Percentiles rank a stretch among this genome's conserved stretches.
These are phyloP conservation scores for Mycena pura DNA, from an alignment of 768 basidiomycete genomes.

Conservation along the genomic window DNA sequence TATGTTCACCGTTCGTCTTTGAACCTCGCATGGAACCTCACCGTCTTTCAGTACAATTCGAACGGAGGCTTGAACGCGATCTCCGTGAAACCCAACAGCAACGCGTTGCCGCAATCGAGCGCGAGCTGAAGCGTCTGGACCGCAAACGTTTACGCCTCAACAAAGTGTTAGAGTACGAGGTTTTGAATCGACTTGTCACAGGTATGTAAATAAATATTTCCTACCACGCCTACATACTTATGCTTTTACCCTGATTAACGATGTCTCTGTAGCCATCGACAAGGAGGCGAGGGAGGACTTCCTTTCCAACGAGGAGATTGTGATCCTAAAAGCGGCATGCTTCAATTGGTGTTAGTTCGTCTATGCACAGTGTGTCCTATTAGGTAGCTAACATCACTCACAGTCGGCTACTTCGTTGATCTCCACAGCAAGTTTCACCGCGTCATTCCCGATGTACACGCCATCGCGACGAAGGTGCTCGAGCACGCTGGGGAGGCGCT, in stretches of 20 bases:
- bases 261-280: background rate
- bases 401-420: background rate
- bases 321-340: background rate
- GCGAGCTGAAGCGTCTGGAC: background rate
- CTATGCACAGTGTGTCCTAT: background rate
- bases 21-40: background rate
- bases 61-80: too few species aligned
- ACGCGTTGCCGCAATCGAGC: background rate
- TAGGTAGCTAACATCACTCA: background rate
- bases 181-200: background rate
- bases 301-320: background rate
- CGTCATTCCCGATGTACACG: background rate
- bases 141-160: background rate
- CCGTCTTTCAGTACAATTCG: too few species aligned
- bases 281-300: background rate
- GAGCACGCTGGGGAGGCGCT: background rate
- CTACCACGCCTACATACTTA: too few species aligned
- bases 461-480: background rate
- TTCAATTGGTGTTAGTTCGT: background rate
- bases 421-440: background rate
- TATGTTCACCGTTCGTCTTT: background rate
- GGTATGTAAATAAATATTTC: background rate
- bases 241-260: background rate
- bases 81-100: background rate
- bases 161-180: background rate